Evolutionary conservation across 768 basidiomycete species (phyloP).

Genomic region (Pleurotus cornucopiae): DNA sequence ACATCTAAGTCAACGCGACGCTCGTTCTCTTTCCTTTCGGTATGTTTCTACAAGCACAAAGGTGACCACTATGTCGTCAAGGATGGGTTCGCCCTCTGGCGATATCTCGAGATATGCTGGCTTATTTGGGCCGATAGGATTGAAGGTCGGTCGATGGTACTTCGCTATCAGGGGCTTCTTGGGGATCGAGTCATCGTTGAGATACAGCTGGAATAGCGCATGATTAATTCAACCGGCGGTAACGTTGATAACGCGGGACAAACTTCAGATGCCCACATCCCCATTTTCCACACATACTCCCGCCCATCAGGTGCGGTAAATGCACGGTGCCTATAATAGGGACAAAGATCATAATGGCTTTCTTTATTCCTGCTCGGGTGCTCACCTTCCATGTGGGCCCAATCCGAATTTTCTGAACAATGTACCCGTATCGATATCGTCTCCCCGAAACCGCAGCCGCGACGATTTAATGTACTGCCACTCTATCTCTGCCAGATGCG

Average conservation of each 20-base stretch:
- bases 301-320: conserved; percentile 21
- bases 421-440: conserved; percentile 18
- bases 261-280: conserved; percentile 9
- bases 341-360: not conserved
- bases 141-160: conserved; percentile 12
- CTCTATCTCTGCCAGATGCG: conserved; percentile 27
- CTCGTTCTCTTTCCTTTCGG: conserved; percentile 18
- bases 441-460: conserved; percentile 22
- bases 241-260: not conserved
- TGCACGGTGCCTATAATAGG: conserved; percentile 11
- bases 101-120: conserved; percentile 18
- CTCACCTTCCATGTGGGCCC: conserved; percentile 19
- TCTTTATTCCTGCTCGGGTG: not conserved
- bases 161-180: conserved; percentile 15
- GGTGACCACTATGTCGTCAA: conserved; percentile 23
- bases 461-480: conserved; percentile 26
- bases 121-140: conserved; percentile 9
- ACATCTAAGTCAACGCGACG: not conserved
- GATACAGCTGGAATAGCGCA: conserved; percentile 10
- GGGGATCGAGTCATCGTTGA: conserved; percentile 13
- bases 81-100: conserved; percentile 19
- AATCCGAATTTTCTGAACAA: conserved; percentile 22
- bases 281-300: conserved; percentile 19
- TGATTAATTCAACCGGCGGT: not conserved
- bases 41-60: conserved; percentile 25